Conservation (phyloP, 495 filamentous ascomycete species). For the Aspergillus sclerotiicarbonarius region DNA sequence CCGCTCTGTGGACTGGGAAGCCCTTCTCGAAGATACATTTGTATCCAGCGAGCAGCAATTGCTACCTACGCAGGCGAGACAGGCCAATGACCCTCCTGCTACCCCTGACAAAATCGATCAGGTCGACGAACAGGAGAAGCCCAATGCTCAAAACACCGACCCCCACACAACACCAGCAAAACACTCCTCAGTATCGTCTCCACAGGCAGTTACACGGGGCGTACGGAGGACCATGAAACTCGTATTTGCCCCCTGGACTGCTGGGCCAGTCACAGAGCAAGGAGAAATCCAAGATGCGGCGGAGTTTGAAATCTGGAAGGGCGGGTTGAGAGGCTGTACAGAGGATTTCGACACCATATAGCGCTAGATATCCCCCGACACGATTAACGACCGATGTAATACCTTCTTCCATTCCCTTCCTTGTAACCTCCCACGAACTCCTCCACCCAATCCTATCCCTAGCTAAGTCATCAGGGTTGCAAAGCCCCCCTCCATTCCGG, state of each 20-base stretch:
- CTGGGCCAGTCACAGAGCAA: conserved; percentile 15
- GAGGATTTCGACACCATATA: background rate
- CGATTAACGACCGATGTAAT: background rate
- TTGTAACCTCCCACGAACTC: background rate
- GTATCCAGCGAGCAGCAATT: background rate
- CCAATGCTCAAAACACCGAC: background rate
- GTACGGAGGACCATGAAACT: conserved; percentile 67
- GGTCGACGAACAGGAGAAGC: background rate
- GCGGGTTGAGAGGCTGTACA: conserved; percentile 33
- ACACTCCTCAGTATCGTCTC: background rate
- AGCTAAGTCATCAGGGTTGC: background rate
- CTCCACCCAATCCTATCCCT: background rate
- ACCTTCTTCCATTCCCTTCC: background rate
- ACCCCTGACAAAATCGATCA: background rate
- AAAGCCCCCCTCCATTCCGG: background rate
- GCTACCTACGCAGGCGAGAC: background rate
- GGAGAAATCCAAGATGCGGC: conserved; percentile 28
- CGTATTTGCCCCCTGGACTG: conserved; percentile 72
- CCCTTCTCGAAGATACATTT: background rate
- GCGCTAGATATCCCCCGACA: too few relatives aligned
- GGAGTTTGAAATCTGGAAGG: conserved; percentile 53
- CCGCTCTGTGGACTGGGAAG: conserved; percentile 1
- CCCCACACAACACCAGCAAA: background rate
- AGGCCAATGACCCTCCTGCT: background rate
- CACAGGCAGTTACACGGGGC: conserved; percentile 21